Conservation (phyloP, 805 yeast genomes). For the Dipodascopsis uninucleata region DNA sequence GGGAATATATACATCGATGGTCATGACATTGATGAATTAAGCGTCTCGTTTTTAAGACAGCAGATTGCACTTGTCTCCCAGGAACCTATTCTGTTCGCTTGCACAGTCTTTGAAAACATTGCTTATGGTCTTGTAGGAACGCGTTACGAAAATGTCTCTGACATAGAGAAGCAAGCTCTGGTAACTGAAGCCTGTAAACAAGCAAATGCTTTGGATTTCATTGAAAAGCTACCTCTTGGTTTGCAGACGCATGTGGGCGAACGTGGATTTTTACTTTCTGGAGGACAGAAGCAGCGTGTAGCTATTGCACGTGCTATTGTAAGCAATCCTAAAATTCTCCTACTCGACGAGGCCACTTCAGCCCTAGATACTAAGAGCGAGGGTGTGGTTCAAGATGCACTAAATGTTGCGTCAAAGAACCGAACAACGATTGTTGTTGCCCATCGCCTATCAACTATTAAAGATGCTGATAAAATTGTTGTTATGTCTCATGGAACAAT, state of each 20-base stretch:
- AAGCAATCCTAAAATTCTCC: constrained; percentile 50
- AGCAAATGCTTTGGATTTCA: constrained; percentile 51
- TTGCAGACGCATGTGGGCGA: constrained; percentile 48
- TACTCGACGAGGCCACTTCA: constrained; percentile 63
- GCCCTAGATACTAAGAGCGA: constrained; percentile 60
- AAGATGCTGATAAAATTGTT: constrained; percentile 45
- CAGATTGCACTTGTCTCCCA: constrained; percentile 59
- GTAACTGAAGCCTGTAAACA: constrained; percentile 44
- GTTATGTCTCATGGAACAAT: constrained; percentile 45
- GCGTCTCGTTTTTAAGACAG: constrained; percentile 48
- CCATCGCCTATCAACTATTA: constrained; percentile 48
- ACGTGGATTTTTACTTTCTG: too few relatives aligned
- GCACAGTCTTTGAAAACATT: constrained; percentile 71
- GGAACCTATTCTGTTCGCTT: constrained; percentile 61
- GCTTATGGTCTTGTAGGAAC: constrained; percentile 58
- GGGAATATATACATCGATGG: constrained; percentile 51
- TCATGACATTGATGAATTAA: constrained; percentile 45
- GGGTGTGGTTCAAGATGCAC: constrained; percentile 52
- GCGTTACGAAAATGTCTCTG: constrained; percentile 32
- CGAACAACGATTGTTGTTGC: constrained; percentile 50
- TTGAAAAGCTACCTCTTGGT: constrained; percentile 48
- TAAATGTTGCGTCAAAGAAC: constrained; percentile 32
- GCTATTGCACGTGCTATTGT: constrained; percentile 59
- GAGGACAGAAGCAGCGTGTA: too few relatives aligned
- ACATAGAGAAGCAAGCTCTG: constrained; percentile 38